Evolutionary conservation across 495 filamentous ascomycete species (phyloP).

Genomic region (Aspergillus saccharolyticus): DNA sequence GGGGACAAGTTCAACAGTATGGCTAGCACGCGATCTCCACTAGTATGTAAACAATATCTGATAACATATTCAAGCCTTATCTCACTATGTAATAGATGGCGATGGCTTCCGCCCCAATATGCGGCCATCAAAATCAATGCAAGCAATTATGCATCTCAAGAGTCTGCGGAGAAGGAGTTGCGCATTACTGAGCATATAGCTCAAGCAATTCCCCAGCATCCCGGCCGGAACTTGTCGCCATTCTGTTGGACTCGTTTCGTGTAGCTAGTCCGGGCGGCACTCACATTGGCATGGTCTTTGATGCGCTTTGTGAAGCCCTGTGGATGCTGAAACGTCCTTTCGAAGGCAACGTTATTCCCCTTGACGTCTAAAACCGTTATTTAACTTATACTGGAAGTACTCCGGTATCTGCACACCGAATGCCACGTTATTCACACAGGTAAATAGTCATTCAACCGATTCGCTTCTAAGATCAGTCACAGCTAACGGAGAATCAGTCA

Average conservation of each 20-base stretch:
- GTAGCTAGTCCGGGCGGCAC: constrained; percentile 22
- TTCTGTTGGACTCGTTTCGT: constrained; percentile 28
- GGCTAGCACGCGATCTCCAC: constrained; percentile 41
- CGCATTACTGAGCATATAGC: constrained; percentile 22
- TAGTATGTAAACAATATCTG: constrained; percentile 18
- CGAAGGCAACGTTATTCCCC: constrained; percentile 18
- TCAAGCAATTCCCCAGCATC: constrained; percentile 20
- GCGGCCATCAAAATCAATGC: constrained; percentile 27
- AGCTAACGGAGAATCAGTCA: constrained; percentile 1
- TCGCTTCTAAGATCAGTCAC: constrained; percentile 12
- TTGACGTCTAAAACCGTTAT: constrained; percentile 25
- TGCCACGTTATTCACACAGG: constrained; percentile 37
- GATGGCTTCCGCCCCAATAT: constrained; percentile 22
- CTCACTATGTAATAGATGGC: constrained; percentile 19
- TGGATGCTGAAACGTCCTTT: constrained; percentile 26
- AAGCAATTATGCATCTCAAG: constrained; percentile 16
- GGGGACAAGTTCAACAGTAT: constrained; percentile 42
- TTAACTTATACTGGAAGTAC: constrained; percentile 29
- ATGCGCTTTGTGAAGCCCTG: constrained; percentile 27
- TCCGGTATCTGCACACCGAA: constrained; percentile 37
- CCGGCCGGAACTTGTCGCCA: constrained; percentile 24
- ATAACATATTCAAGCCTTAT: constrained; percentile 9
- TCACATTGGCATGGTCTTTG: constrained; percentile 28
- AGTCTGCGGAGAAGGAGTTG: constrained; percentile 24
- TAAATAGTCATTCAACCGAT: constrained; percentile 12